Percentiles rank a stretch among this genome's conserved stretches.
Evolutionary conservation across 2,329 filamentous ascomycete species (phyloP).

Genomic region (Dothistroma septosporum): DNA sequence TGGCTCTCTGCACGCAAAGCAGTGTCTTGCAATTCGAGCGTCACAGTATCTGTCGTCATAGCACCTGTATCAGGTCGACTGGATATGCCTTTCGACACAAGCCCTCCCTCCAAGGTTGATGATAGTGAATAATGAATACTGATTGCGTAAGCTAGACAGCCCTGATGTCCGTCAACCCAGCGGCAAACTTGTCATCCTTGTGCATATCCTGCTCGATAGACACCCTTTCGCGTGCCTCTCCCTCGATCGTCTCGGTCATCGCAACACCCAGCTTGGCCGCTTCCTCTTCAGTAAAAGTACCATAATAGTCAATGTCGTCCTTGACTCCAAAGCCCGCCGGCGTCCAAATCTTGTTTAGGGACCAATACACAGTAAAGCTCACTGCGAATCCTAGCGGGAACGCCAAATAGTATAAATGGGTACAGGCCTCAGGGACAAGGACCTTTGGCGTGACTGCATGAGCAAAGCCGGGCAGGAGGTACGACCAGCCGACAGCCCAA

Average conservation of each 20-base stretch:
- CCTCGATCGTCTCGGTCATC: slow-evolving; percentile 13
- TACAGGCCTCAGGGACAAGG: slow-evolving; percentile 37
- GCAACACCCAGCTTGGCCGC: slow-evolving; percentile 24
- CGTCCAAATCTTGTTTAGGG: slow-evolving; percentile 33
- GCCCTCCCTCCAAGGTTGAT: no score
- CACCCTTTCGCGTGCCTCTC: slow-evolving; percentile 1
- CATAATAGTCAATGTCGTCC: slow-evolving; percentile 36
- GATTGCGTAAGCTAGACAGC: not conserved
- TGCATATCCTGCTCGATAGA: slow-evolving; percentile 2
- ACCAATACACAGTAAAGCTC: slow-evolving; percentile 36
- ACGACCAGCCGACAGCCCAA: slow-evolving; percentile 37
- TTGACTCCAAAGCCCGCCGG: slow-evolving; percentile 31
- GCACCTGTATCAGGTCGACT: no score
- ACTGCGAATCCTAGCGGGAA: slow-evolving; percentile 41
- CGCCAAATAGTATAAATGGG: slow-evolving; percentile 41
- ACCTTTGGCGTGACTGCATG: slow-evolving; percentile 40
- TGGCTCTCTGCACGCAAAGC: not conserved
- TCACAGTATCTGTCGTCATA: not conserved
- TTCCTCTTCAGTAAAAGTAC: slow-evolving; percentile 33
- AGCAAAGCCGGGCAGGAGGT: slow-evolving; percentile 38
- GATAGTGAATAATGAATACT: not conserved
- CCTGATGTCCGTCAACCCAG: slow-evolving; percentile 4
- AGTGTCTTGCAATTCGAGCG: not conserved
- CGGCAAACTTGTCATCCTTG: slow-evolving; percentile 5
- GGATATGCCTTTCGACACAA: no score